phyloP scores from a whole-genome alignment of 1,284 basidiomycete genomes.

The Ustilago trichophora region DNA sequence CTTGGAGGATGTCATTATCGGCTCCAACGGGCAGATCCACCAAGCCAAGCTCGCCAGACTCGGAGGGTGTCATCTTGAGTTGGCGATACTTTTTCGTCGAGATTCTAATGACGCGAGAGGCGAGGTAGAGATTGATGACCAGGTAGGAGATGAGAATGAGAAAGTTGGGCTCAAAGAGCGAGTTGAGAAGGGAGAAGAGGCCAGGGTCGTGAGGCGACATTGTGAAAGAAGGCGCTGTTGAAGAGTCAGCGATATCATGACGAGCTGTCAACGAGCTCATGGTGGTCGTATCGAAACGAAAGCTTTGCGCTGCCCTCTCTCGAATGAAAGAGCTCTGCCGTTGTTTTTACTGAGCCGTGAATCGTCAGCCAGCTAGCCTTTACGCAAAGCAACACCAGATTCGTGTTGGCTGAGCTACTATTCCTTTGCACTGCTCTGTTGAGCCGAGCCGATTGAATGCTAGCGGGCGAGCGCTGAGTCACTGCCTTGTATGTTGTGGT shows the following conservation, averaged over 20 bases:
- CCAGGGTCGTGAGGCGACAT: constrained; percentile 23
- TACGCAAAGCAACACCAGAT: too few relatives aligned
- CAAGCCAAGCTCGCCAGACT: constrained; percentile 9
- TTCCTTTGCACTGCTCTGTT: too few relatives aligned
- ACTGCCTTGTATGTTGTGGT: too few relatives aligned
- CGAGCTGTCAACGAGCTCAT: constrained; percentile 1
- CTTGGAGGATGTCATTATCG: constrained; percentile 2
- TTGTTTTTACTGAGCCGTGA: too few relatives aligned
- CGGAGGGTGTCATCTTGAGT: constrained; percentile 9
- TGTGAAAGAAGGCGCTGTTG: neutral
- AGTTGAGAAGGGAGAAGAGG: constrained; percentile 26
- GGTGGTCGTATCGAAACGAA: constrained; percentile 1
- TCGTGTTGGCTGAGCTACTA: too few relatives aligned
- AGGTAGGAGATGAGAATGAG: constrained; percentile 48
- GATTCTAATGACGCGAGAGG: constrained; percentile 15
- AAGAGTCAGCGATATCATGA: neutral
- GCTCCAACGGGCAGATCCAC: neutral
- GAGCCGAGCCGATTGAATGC: too few relatives aligned
- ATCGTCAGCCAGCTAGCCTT: too few relatives aligned
- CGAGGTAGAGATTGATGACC: constrained; percentile 31
- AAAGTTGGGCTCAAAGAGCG: constrained; percentile 49
- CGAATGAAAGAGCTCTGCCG: too few relatives aligned
- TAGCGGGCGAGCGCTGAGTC: too few relatives aligned
- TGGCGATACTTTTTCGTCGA: constrained; percentile 29
- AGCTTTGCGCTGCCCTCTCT: neutral